Conservation (phyloP, 2,329 filamentous ascomycete species). For the Talaromyces sp. region DNA sequence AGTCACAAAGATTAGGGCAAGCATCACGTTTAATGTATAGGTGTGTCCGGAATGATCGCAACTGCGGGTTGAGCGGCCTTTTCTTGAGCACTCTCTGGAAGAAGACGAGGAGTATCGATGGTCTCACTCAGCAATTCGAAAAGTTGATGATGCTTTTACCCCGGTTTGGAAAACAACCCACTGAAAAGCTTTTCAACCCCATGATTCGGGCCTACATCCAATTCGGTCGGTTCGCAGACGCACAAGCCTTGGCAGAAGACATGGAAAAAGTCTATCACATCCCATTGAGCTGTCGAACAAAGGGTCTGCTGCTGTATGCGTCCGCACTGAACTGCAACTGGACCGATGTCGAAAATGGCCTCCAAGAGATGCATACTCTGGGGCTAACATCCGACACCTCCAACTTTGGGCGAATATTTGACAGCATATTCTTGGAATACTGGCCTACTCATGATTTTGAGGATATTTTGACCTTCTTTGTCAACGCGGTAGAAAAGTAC, state of each 20-base stretch:
- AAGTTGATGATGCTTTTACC: slow-evolving; percentile 25
- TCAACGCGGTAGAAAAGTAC: slow-evolving; percentile 31
- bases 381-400: slow-evolving; percentile 23
- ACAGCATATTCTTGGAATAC: slow-evolving; percentile 39
- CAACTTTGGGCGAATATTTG: slow-evolving; percentile 31
- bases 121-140: slow-evolving; percentile 30
- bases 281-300: slow-evolving; percentile 28
- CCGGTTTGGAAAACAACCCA: slow-evolving; percentile 27
- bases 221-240: slow-evolving; percentile 30
- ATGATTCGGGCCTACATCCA: slow-evolving; percentile 37
- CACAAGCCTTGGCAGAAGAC: slow-evolving; percentile 29
- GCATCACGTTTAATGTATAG: slow-evolving; percentile 34
- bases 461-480: slow-evolving; percentile 33
- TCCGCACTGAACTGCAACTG: slow-evolving; percentile 36
- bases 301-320: slow-evolving; percentile 33
- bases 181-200: slow-evolving; percentile 37
- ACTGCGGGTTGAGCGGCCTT: slow-evolving; percentile 31
- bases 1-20: slow-evolving; percentile 31
- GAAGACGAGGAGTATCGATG: slow-evolving; percentile 33
- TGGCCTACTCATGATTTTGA: slow-evolving; percentile 32
- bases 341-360: slow-evolving; percentile 33
- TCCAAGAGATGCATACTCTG: slow-evolving; percentile 33
- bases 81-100: slow-evolving; percentile 36
- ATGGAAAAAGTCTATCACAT: slow-evolving; percentile 29
- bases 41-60: slow-evolving; percentile 27